Evolutionary conservation across 2,329 filamentous ascomycete species (phyloP).

Genomic region (Furcasterigmium furcatum): DNA sequence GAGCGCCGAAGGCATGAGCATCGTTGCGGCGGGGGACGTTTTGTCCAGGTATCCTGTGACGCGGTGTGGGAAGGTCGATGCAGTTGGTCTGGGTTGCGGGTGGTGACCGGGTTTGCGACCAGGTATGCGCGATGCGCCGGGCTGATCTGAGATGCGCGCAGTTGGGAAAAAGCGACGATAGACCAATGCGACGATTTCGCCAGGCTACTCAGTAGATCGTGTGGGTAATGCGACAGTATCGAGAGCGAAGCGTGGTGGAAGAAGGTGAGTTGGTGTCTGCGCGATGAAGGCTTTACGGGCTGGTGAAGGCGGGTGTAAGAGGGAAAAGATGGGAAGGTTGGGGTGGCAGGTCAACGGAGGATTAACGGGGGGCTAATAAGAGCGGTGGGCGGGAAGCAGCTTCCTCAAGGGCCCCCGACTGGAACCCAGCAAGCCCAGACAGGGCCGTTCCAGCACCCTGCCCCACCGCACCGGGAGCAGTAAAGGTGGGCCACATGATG

Average conservation of each 20-base stretch:
- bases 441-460: background rate
- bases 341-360: constrained; percentile 1
- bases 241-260: background rate
- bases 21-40: constrained; percentile 23
- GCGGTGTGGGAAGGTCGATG: background rate
- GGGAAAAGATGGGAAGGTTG: background rate
- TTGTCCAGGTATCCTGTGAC: background rate
- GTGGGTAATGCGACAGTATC: background rate
- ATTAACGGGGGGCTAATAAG: background rate
- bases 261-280: background rate
- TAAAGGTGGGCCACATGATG: background rate
- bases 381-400: background rate
- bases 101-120: background rate
- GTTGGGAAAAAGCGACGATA: background rate
- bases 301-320: background rate
- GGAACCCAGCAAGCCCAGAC: background rate
- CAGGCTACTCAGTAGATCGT: background rate
- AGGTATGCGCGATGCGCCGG: background rate
- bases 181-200: background rate
- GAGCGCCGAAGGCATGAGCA: constrained; percentile 58
- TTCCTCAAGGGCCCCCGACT: background rate
- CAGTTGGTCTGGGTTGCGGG: too few relatives aligned
- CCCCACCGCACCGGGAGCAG: background rate
- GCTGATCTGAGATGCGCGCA: background rate
- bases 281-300: background rate